Percentiles rank a stretch among this genome's conserved stretches.
Conservation (phyloP, 208 protist genomes). For the Jaenimonas drosophilae region DNA sequence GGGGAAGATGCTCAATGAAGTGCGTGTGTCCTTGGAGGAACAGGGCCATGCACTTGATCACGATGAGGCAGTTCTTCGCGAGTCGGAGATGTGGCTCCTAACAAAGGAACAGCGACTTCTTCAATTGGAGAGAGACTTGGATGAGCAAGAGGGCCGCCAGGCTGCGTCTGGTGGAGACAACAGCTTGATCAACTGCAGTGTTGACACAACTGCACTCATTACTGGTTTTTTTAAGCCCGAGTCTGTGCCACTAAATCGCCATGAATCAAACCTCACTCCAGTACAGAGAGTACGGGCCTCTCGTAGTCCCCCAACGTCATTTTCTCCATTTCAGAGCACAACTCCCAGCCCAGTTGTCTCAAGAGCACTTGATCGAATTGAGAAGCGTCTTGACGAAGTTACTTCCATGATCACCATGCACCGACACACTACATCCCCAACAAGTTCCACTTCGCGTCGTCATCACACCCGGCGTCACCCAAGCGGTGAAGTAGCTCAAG, state of each 20-base stretch:
- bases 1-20: slow-evolving; percentile 52
- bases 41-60: slow-evolving; percentile 44
- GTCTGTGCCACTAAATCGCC: neutral
- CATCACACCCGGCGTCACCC: neutral
- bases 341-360: slow-evolving; percentile 27
- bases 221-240: slow-evolving; percentile 55
- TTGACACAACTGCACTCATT: slow-evolving; percentile 36
- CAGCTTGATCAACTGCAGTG: slow-evolving; percentile 18
- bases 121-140: slow-evolving; percentile 53
- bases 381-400: slow-evolving; percentile 51
- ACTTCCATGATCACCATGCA: slow-evolving; percentile 54
- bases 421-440: no score
- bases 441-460: no score
- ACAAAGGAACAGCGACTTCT: slow-evolving; percentile 61
- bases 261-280: no score
- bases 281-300: neutral
- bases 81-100: slow-evolving; percentile 63
- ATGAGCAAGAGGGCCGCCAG: slow-evolving; percentile 33
- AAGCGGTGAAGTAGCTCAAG: neutral
- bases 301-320: neutral
- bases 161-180: slow-evolving; percentile 5
- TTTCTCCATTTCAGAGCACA: slow-evolving; percentile 9
- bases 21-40: slow-evolving; percentile 50
- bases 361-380: slow-evolving; percentile 53
- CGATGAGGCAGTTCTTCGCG: slow-evolving; percentile 57